Evolutionary conservation across 148 eudicot species (phyloP).

Genomic region (Persicaria tinctoria): DNA sequence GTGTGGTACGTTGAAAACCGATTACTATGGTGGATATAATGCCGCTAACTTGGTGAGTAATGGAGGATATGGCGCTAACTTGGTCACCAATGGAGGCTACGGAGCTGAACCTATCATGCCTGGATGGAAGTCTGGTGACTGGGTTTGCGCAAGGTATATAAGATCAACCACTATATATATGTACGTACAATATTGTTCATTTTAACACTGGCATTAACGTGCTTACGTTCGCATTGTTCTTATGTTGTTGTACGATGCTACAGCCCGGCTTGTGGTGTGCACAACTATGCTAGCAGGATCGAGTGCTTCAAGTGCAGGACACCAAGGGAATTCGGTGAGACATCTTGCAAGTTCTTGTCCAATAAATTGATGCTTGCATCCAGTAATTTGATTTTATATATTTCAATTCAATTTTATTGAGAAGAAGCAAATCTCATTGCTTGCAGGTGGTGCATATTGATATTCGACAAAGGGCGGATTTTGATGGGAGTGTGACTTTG

Average conservation of each 20-base stretch:
- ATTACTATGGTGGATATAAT: slow-evolving; percentile 9
- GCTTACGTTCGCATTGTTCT: no score
- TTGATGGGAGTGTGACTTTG: background rate
- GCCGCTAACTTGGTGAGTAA: background rate
- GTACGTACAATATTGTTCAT: no score
- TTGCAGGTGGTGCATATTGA: background rate
- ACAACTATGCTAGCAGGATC: slow-evolving; percentile 72
- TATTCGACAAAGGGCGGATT: background rate
- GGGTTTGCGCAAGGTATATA: slow-evolving; percentile 57
- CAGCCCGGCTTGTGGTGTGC: slow-evolving; percentile 61
- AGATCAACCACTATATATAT: no score
- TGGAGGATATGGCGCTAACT: slow-evolving; percentile 28
- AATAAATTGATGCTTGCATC: no score
- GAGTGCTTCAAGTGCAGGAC: slow-evolving; percentile 64
- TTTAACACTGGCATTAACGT: background rate
- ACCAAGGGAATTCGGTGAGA: slow-evolving; percentile 46
- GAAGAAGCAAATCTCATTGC: background rate
- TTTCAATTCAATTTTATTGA: background rate
- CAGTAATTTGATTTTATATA: no score
- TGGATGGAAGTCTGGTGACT: slow-evolving; percentile 87
- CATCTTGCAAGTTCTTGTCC: background rate
- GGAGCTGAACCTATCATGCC: slow-evolving; percentile 32
- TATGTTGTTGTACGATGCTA: background rate
- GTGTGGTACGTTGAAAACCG: slow-evolving; percentile 39
- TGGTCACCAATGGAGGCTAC: slow-evolving; percentile 29